Conservation (phyloP, 2,329 filamentous ascomycete species). For the Ceratocystis diversiconidia region DNA sequence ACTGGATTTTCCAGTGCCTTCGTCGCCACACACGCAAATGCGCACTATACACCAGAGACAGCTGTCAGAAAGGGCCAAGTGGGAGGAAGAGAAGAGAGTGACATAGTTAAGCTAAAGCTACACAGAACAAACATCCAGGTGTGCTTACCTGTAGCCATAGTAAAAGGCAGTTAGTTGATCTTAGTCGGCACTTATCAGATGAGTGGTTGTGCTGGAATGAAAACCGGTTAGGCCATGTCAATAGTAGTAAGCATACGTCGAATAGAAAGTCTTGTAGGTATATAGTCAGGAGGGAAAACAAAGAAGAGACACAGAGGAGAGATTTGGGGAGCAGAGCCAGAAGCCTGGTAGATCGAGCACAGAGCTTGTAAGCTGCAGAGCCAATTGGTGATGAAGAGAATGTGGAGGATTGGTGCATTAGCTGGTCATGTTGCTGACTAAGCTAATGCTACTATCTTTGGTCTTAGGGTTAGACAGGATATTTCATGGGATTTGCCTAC, state of each 20-base stretch:
- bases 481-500: not conserved
- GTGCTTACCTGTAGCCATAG: not conserved
- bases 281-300: too few species aligned
- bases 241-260: not conserved
- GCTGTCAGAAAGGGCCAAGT: conserved; percentile 19
- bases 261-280: not conserved
- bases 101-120: not conserved
- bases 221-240: not conserved
- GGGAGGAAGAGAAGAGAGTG: conserved; percentile 15
- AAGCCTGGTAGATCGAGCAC: not conserved
- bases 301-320: not conserved
- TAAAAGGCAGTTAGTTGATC: conserved; percentile 5
- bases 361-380: not conserved
- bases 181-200: not conserved
- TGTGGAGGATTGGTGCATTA: not conserved
- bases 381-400: not conserved
- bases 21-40: conserved; percentile 92
- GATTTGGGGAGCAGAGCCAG: not conserved
- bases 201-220: not conserved
- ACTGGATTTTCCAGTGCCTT: conserved; percentile 86
- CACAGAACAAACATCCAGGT: too few species aligned
- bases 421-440: not conserved
- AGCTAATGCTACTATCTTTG: not conserved
- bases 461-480: not conserved
- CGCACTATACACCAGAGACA: conserved; percentile 44